Percentiles rank a stretch among this genome's conserved stretches.
Conservation (phyloP, 768 basidiomycete species). For the Dacryopinax primogenitus region DNA sequence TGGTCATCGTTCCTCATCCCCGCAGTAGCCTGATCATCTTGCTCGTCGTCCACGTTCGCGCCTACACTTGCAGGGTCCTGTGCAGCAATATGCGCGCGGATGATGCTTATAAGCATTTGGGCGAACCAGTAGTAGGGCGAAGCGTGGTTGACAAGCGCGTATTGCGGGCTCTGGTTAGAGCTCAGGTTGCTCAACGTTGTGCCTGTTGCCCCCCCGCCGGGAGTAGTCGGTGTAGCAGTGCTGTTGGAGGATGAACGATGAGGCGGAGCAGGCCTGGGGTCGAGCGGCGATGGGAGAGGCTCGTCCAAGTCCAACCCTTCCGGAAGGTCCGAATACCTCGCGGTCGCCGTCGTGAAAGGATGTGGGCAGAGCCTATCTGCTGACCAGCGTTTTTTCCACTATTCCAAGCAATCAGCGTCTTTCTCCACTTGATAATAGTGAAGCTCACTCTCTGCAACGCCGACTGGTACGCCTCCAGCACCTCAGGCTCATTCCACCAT, state of each 20-base stretch:
- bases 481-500: slow-evolving; percentile 20
- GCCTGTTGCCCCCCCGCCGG: too few species aligned
- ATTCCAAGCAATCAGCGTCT: slow-evolving; percentile 8
- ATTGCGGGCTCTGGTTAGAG: slow-evolving; percentile 3
- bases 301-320: slow-evolving; percentile 10
- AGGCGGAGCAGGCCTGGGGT: neutral
- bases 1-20: slow-evolving; percentile 9
- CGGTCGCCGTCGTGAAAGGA: slow-evolving; percentile 10
- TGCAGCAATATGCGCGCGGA: slow-evolving; percentile 19
- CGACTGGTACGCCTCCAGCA: slow-evolving; percentile 23
- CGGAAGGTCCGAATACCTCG: neutral
- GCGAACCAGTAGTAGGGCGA: slow-evolving; percentile 32
- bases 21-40: too few species aligned
- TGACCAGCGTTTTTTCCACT: slow-evolving; percentile 33
- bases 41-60: neutral
- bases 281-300: neutral
- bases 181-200: too few species aligned
- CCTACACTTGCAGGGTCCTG: slow-evolving; percentile 2
- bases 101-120: slow-evolving; percentile 25
- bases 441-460: slow-evolving; percentile 21
- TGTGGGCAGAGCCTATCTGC: slow-evolving; percentile 26
- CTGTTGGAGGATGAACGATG: slow-evolving; percentile 7
- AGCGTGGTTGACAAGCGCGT: slow-evolving; percentile 21
- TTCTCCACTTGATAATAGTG: neutral
- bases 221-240: neutral